These are phyloP conservation scores for Panicum miliaceum DNA, from an alignment of 176 grass and related monocot species.

Conservation along the genomic window DNA sequence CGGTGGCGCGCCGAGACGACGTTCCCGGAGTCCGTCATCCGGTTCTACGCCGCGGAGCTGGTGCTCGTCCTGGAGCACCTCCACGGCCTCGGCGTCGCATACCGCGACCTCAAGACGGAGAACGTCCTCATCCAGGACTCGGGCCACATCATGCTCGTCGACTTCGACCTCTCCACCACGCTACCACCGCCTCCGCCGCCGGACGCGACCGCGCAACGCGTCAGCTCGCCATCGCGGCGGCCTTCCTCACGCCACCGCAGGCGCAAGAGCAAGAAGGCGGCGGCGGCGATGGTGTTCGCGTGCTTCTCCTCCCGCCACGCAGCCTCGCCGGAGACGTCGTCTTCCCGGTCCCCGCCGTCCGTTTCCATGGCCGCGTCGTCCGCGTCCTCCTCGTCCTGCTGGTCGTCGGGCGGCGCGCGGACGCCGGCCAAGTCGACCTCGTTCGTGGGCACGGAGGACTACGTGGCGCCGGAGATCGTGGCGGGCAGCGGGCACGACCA, in stretches of 20 bases:
- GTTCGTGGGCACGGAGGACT: constrained; percentile 92
- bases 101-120: constrained; percentile 80
- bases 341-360: constrained; percentile 10
- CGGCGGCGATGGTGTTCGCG: neutral
- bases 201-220: neutral
- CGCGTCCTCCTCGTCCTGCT: constrained; percentile 16
- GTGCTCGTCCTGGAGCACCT: constrained; percentile 79
- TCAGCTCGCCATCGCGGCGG: neutral
- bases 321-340: constrained; percentile 44
- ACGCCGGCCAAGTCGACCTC: constrained; percentile 64
- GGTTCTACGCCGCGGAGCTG: constrained; percentile 86
- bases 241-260: neutral
- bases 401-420: neutral
- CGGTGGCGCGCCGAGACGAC: constrained; percentile 48
- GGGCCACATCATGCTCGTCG: constrained; percentile 82
- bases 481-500: constrained; percentile 67
- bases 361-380: neutral
- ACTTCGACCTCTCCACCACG: constrained; percentile 85
- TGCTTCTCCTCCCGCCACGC: constrained; percentile 47
- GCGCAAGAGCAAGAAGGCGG: constrained; percentile 33
- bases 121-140: constrained; percentile 72
- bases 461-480: constrained; percentile 85
- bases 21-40: constrained; percentile 70
- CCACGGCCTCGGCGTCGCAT: constrained; percentile 71
- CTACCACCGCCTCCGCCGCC: constrained; percentile 15